Conservation (phyloP, 225 moss, liverwort and hornwort genomes). For the Polytrichum formosum region DNA sequence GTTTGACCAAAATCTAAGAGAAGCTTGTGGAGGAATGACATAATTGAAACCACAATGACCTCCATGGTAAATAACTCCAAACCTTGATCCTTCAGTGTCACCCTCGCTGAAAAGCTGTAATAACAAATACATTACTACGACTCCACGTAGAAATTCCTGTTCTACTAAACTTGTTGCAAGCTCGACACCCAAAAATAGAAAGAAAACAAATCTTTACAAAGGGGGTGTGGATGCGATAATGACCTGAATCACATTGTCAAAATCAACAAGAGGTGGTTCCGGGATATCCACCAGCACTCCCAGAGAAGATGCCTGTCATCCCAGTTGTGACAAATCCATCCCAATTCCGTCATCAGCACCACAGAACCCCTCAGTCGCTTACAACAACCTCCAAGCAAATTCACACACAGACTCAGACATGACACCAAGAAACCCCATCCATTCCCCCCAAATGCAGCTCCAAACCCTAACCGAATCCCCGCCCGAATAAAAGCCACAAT, state of each 20-base stretch:
- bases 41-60: too few relatives aligned
- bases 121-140: too few relatives aligned
- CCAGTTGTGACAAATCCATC: slow-evolving; percentile 1
- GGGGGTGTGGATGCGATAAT: neutral
- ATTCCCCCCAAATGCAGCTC: neutral
- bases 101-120: too few relatives aligned
- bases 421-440: neutral
- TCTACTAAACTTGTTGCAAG: too few relatives aligned
- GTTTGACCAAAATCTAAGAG: too few relatives aligned
- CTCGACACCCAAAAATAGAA: too few relatives aligned
- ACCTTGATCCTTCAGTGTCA: too few relatives aligned
- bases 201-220: too few relatives aligned
- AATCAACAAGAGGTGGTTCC: slow-evolving; percentile 31
- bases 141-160: too few relatives aligned
- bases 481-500: neutral
- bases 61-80: too few relatives aligned
- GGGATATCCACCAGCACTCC: slow-evolving; percentile 31
- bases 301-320: slow-evolving; percentile 15
- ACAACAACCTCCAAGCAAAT: slow-evolving; percentile 13
- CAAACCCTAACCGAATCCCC: neutral
- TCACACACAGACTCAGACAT: neutral
- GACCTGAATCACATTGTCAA: slow-evolving; percentile 28
- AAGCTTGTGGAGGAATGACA: too few relatives aligned
- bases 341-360: slow-evolving; percentile 26
- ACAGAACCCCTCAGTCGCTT: slow-evolving; percentile 2